These are phyloP conservation scores for Sphaerulina vaccinii DNA, from an alignment of 2,329 filamentous ascomycete genomes.

Conservation along the genomic window DNA sequence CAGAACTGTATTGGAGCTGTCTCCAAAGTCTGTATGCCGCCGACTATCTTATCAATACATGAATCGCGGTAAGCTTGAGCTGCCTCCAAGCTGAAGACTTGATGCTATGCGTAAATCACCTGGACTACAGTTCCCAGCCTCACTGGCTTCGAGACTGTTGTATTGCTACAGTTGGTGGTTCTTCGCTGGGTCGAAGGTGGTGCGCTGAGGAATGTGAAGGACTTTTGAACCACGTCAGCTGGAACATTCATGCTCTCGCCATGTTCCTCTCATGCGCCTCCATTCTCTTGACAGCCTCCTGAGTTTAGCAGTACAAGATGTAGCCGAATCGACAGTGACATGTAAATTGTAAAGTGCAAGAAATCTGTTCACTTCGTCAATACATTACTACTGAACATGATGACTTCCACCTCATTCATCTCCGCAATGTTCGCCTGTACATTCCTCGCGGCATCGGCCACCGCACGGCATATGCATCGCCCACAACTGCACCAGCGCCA, in stretches of 20 bases:
- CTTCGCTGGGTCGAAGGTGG: no score
- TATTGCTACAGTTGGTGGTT: no score
- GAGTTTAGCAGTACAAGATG: conserved; percentile 3
- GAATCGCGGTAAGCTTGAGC: no score
- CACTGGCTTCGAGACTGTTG: no score
- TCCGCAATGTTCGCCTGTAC: neutral
- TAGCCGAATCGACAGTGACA: neutral
- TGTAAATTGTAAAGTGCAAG: neutral
- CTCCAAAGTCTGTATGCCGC: no score
- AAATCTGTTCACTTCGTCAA: neutral
- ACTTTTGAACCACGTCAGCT: conserved; percentile 2
- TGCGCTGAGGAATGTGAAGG: conserved; percentile 8
- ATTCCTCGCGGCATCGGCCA: neutral
- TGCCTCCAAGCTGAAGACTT: no score
- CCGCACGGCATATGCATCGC: conserved; percentile 12
- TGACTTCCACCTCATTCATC: conserved; percentile 2
- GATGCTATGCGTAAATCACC: no score
- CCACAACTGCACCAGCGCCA: conserved; percentile 9
- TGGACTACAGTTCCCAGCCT: no score
- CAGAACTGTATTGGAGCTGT: no score
- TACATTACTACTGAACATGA: neutral
- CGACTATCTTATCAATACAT: no score
- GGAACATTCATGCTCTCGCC: conserved; percentile 20
- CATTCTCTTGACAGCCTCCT: conserved; percentile 19
- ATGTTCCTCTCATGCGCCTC: conserved; percentile 6